These are phyloP conservation scores for Xylaria grammica DNA, from an alignment of 495 filamentous ascomycete genomes.

Conservation along the genomic window DNA sequence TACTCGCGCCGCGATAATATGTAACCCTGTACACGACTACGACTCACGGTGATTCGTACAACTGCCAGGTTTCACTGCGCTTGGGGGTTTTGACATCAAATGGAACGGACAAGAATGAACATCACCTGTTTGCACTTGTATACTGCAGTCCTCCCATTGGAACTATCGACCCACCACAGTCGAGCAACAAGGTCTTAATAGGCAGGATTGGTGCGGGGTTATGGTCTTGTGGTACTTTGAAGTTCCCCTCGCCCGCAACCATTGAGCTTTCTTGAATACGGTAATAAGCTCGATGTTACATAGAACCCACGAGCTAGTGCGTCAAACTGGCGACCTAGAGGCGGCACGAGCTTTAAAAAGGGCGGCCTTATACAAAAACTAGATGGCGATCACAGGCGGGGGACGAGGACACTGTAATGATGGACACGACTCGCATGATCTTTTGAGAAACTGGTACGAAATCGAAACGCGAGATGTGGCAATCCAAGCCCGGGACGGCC, in stretches of 20 bases:
- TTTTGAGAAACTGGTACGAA: background rate
- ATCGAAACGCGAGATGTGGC: background rate
- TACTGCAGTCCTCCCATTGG: background rate
- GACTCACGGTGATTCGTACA: background rate
- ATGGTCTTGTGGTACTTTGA: background rate
- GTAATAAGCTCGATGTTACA: background rate
- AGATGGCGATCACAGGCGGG: background rate
- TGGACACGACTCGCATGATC: background rate
- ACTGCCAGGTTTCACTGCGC: background rate
- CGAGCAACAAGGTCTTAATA: background rate
- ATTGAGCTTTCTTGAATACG: background rate
- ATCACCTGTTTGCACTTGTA: background rate
- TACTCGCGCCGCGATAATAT: background rate
- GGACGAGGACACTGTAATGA: background rate
- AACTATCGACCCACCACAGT: background rate
- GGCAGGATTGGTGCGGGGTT: slow-evolving; percentile 14
- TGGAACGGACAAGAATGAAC: background rate
- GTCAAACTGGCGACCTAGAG: background rate
- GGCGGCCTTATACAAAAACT: background rate
- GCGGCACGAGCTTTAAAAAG: background rate
- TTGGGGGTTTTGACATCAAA: background rate
- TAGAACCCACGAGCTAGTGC: background rate
- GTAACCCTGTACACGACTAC: background rate
- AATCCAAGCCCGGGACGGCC: background rate
- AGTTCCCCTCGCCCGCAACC: background rate